A percentile compares a stretch with the other conserved stretches of the same genome.
phyloP scores from a whole-genome alignment of 495 filamentous ascomycete species.

The Aspergillus egyptiacus region DNA sequence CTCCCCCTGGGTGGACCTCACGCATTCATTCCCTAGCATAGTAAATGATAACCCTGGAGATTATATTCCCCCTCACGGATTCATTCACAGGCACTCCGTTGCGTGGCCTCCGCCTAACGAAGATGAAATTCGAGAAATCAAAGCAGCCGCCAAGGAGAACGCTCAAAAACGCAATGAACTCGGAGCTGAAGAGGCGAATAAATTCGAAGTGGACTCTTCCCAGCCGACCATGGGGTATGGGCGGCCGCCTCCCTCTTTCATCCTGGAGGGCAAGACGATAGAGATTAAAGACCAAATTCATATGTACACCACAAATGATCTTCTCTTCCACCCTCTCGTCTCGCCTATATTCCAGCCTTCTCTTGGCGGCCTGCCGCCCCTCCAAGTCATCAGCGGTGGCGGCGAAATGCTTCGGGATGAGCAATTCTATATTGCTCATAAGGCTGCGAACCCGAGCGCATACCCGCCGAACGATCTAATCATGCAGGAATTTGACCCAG shows the following conservation, averaged over 20 bases:
- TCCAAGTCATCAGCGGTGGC: slow-evolving; percentile 79
- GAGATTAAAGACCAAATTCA: slow-evolving; percentile 89
- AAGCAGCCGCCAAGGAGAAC: slow-evolving; percentile 31
- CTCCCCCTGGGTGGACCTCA: slow-evolving; percentile 89
- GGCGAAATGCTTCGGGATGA: slow-evolving; percentile 88
- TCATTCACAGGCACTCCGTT: slow-evolving; percentile 73
- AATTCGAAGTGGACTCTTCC: neutral
- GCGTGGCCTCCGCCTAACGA: slow-evolving; percentile 89
- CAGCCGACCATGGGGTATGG: neutral
- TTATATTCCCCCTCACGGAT: slow-evolving; percentile 83
- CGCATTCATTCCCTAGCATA: slow-evolving; percentile 89
- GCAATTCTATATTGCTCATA: slow-evolving; percentile 92
- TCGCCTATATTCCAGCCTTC: slow-evolving; percentile 82
- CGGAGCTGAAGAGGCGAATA: slow-evolving; percentile 21
- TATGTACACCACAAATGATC: slow-evolving; percentile 85
- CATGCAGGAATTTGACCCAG: slow-evolving; percentile 58
- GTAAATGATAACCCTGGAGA: slow-evolving; percentile 65
- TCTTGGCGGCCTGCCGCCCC: slow-evolving; percentile 79
- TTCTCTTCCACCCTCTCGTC: slow-evolving; percentile 81
- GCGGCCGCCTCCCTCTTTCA: slow-evolving; percentile 1
- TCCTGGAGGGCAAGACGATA: slow-evolving; percentile 61
- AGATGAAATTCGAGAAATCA: slow-evolving; percentile 54
- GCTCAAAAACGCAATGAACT: slow-evolving; percentile 22
- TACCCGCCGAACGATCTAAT: slow-evolving; percentile 64
- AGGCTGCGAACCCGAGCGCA: slow-evolving; percentile 71